Percentiles rank a stretch among this genome's conserved stretches.
Conservation (phyloP, 352 stramenopile species). For the Elongisporangium anandrum region DNA sequence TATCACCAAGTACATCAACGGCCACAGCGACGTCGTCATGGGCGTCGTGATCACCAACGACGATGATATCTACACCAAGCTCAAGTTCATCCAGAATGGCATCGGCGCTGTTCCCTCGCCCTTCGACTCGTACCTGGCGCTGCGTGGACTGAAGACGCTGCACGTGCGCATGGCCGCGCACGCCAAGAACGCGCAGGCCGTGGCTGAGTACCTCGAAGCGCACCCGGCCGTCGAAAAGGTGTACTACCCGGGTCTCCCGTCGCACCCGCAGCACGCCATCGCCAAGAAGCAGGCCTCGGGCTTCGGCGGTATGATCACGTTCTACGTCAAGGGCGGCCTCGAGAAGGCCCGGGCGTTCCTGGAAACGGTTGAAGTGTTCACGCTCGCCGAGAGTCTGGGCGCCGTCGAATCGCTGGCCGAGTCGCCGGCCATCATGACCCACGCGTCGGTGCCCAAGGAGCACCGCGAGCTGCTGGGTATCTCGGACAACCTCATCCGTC, state of each 20-base stretch:
- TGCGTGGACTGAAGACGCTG: constrained; percentile 96
- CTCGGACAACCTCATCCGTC: constrained; percentile 90
- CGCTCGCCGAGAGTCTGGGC: constrained; percentile 93
- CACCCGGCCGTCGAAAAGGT: constrained; percentile 91
- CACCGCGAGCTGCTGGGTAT: constrained; percentile 88
- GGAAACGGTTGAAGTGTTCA: constrained; percentile 90
- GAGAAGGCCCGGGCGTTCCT: constrained; percentile 89
- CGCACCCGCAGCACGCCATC: constrained; percentile 87
- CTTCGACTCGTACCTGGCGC: constrained; percentile 92
- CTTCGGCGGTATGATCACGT: constrained; percentile 88
- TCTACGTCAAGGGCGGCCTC: constrained; percentile 90
- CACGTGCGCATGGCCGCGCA: constrained; percentile 93
- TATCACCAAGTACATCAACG: constrained; percentile 96
- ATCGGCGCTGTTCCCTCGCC: constrained; percentile 90
- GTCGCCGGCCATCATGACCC: constrained; percentile 93
- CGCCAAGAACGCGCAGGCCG: constrained; percentile 90
- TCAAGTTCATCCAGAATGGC: constrained; percentile 93
- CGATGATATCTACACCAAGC: constrained; percentile 91
- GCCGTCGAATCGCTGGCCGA: constrained; percentile 92
- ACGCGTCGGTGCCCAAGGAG: constrained; percentile 88
- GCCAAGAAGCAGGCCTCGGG: constrained; percentile 75
- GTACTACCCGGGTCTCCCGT: constrained; percentile 88
- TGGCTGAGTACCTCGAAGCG: constrained; percentile 88
- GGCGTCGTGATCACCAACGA: constrained; percentile 91
- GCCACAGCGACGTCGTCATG: constrained; percentile 92